These are phyloP conservation scores for Oldenlandia corymbosa DNA, from an alignment of 257 asterid species.

Conservation along the genomic window DNA sequence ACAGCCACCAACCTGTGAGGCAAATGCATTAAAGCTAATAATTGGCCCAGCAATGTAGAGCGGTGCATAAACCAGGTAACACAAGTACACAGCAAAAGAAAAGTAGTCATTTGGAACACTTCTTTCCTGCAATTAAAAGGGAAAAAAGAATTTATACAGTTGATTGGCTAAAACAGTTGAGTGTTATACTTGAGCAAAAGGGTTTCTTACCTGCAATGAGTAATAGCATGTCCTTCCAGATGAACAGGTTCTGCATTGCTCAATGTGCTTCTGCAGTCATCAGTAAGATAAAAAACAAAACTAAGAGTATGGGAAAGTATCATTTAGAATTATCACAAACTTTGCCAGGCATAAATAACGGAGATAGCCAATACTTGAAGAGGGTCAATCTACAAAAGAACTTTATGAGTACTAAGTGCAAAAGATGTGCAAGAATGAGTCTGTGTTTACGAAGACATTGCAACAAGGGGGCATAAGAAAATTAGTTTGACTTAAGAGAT, in stretches of 20 bases:
- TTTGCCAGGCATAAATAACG: background rate
- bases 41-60: constrained; percentile 98
- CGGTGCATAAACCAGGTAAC: constrained; percentile 90
- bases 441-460: background rate
- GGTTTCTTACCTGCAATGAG: constrained; percentile 65
- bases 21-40: constrained; percentile 93
- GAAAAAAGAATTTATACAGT: constrained; percentile 11
- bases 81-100: constrained; percentile 69
- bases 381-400: background rate
- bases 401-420: background rate
- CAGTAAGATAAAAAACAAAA: constrained; percentile 14
- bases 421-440: background rate
- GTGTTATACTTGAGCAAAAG: constrained; percentile 17
- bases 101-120: constrained; percentile 55
- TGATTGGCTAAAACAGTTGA: constrained; percentile 1
- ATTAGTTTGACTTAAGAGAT: background rate
- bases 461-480: background rate
- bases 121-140: constrained; percentile 54
- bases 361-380: background rate
- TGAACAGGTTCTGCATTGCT: constrained; percentile 67
- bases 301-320: background rate
- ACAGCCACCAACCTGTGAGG: constrained; percentile 71
- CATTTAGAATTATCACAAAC: background rate
- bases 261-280: constrained; percentile 64
- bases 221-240: constrained; percentile 79